Evolutionary conservation across 768 basidiomycete species (phyloP).

Genomic region (Saitozyma podzolica): DNA sequence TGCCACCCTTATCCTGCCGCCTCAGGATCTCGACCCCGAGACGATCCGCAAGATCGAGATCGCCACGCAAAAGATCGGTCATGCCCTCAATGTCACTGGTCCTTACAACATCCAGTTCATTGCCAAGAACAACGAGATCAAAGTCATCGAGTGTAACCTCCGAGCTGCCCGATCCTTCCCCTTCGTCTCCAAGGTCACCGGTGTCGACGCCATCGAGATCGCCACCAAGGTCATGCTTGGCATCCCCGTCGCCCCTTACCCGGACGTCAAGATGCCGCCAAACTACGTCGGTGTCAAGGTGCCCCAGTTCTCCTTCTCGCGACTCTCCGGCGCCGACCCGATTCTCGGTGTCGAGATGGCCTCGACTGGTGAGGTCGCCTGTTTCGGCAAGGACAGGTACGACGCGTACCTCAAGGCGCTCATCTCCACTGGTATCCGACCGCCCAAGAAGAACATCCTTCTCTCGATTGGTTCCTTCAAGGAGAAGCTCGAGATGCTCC

Average conservation of each 20-base stretch:
- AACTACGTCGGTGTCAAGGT: conserved; percentile 99
- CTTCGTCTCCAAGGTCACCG: conserved; percentile 98
- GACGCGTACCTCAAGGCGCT: conserved; percentile 97
- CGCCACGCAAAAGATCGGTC: conserved; percentile 95
- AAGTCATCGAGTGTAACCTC: conserved; percentile 99
- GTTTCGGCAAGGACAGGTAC: conserved; percentile 96
- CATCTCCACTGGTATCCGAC: conserved; percentile 91
- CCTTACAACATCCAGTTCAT: conserved; percentile 99
- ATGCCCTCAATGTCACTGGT: conserved; percentile 95
- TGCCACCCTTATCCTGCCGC: conserved; percentile 95
- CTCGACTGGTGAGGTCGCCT: conserved; percentile 97
- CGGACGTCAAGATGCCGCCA: conserved; percentile 76
- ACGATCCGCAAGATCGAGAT: conserved; percentile 95
- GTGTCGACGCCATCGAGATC: conserved; percentile 96
- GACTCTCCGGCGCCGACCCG: conserved; percentile 94
- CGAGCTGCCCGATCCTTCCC: conserved; percentile 97
- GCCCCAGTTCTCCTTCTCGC: conserved; percentile 98
- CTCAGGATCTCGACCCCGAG: conserved; percentile 95
- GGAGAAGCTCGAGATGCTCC: conserved; percentile 94
- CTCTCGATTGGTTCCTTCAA: conserved; percentile 95
- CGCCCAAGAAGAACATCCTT: conserved; percentile 95
- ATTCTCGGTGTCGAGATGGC: conserved; percentile 99
- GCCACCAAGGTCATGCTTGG: conserved; percentile 98
- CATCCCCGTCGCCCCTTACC: conserved; percentile 84
- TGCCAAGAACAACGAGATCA: conserved; percentile 99